phyloP scores from a whole-genome alignment of 2,329 filamentous ascomycete species.

The Pseudogymnoascus sp. region DNA sequence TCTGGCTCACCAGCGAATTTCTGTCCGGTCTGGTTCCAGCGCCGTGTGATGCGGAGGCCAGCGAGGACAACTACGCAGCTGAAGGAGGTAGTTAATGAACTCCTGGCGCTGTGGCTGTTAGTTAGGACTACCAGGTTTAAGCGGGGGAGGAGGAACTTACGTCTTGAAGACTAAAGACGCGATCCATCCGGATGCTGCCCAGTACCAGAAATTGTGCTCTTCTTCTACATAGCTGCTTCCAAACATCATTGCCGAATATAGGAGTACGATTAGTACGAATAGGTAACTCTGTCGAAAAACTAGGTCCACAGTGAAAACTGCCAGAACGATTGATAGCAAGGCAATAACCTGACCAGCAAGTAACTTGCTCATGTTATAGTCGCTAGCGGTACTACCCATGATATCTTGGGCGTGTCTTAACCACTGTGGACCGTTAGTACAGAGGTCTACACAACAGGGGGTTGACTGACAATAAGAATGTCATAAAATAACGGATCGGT shows the following conservation, averaged over 20 bases:
- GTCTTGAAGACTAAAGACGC: constrained; percentile 44
- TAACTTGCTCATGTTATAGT: constrained; percentile 70
- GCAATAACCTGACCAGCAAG: constrained; percentile 37
- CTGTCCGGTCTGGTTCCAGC: constrained; percentile 96
- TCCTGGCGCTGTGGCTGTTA: constrained; percentile 19
- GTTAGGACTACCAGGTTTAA: constrained; percentile 13
- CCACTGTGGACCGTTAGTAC: constrained; percentile 29
- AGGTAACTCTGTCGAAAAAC: background rate
- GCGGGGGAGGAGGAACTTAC: constrained; percentile 12
- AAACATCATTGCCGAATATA: constrained; percentile 89
- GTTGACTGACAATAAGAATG: constrained; percentile 36
- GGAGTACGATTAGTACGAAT: constrained; percentile 45
- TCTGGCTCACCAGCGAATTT: constrained; percentile 90
- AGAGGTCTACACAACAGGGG: background rate
- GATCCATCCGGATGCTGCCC: constrained; percentile 68
- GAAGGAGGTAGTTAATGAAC: constrained; percentile 15
- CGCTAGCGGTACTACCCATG: constrained; percentile 86
- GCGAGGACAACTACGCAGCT: constrained; percentile 44
- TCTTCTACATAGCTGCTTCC: constrained; percentile 97
- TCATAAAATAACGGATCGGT: constrained; percentile 36
- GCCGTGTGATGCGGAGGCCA: constrained; percentile 58
- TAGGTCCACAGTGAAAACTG: constrained; percentile 31
- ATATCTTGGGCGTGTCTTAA: constrained; percentile 52
- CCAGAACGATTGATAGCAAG: constrained; percentile 29
- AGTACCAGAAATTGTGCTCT: constrained; percentile 99